phyloP scores from a whole-genome alignment of 2,329 filamentous ascomycete species.

The Corinectria fuckeliana region DNA sequence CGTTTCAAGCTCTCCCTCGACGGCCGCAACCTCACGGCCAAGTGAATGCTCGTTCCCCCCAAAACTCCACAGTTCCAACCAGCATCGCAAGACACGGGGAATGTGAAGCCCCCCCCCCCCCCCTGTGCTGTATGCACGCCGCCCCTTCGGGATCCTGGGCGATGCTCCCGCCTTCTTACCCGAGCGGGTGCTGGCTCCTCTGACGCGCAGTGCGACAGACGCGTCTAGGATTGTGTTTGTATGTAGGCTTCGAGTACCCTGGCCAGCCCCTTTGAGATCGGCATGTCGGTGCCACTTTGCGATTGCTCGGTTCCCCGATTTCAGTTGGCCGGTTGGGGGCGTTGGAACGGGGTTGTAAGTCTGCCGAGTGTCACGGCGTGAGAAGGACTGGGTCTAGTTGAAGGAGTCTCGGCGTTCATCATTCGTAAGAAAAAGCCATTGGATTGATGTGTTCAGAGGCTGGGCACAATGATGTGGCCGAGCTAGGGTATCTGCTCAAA shows the following conservation, averaged over 20 bases:
- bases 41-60: conserved; percentile 2
- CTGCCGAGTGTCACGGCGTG: neutral
- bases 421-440: neutral
- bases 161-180: neutral
- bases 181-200: conserved; percentile 1
- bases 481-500: neutral
- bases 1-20: conserved; percentile 1
- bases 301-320: neutral
- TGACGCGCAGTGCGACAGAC: conserved; percentile 3
- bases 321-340: neutral
- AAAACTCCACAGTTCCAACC: conserved; percentile 12
- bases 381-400: neutral
- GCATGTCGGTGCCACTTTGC: neutral
- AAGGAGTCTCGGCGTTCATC: too few species aligned
- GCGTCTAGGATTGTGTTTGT: neutral
- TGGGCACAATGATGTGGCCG: neutral
- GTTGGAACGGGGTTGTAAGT: neutral
- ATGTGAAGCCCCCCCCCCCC: neutral
- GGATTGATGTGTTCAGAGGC: neutral
- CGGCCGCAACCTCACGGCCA: neutral
- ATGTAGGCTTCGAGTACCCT: neutral
- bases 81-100: neutral
- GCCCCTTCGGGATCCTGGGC: neutral
- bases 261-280: conserved; percentile 1
- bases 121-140: neutral